Percentiles rank a stretch among this genome's conserved stretches.
phyloP scores from a whole-genome alignment of 805 yeast species.

The Nematodospora valgi region DNA sequence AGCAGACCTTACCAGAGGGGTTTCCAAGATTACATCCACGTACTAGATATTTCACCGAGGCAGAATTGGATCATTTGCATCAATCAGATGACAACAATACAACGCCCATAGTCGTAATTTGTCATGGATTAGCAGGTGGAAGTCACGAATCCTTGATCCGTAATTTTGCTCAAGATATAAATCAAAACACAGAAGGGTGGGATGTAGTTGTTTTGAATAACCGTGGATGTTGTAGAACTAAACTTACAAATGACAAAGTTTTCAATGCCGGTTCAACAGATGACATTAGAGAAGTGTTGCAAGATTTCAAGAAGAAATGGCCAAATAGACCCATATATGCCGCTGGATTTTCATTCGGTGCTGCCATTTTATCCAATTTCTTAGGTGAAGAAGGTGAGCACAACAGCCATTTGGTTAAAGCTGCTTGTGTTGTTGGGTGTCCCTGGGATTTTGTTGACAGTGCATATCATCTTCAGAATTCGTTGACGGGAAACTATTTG shows the following conservation, averaged over 20 bases:
- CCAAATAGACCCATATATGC: slow-evolving; percentile 64
- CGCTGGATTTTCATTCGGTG: slow-evolving; percentile 83
- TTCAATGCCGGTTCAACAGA: slow-evolving; percentile 72
- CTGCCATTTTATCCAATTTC: slow-evolving; percentile 66
- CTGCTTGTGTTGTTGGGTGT: slow-evolving; percentile 56
- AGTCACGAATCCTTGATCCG: slow-evolving; percentile 78
- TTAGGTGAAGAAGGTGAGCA: slow-evolving; percentile 58
- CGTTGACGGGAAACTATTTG: slow-evolving; percentile 33
- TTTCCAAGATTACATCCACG: slow-evolving; percentile 44
- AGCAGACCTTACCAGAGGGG: slow-evolving; percentile 30
- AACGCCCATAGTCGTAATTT: slow-evolving; percentile 58
- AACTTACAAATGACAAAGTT: slow-evolving; percentile 63
- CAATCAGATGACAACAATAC: slow-evolving; percentile 18
- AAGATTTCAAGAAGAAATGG: slow-evolving; percentile 45
- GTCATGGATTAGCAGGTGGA: slow-evolving; percentile 85
- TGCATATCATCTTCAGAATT: slow-evolving; percentile 37
- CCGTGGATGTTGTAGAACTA: slow-evolving; percentile 74
- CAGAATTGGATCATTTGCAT: slow-evolving; percentile 37
- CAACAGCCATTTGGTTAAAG: slow-evolving; percentile 30
- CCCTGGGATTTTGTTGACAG: slow-evolving; percentile 74
- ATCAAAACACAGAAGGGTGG: slow-evolving; percentile 36
- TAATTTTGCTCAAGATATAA: slow-evolving; percentile 45
- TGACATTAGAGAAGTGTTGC: slow-evolving; percentile 58
- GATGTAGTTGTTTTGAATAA: slow-evolving; percentile 68
- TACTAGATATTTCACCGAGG: slow-evolving; percentile 49